Evolutionary conservation across 2,329 filamentous ascomycete genomes (phyloP).

Genomic region (Rutstroemia sp.): DNA sequence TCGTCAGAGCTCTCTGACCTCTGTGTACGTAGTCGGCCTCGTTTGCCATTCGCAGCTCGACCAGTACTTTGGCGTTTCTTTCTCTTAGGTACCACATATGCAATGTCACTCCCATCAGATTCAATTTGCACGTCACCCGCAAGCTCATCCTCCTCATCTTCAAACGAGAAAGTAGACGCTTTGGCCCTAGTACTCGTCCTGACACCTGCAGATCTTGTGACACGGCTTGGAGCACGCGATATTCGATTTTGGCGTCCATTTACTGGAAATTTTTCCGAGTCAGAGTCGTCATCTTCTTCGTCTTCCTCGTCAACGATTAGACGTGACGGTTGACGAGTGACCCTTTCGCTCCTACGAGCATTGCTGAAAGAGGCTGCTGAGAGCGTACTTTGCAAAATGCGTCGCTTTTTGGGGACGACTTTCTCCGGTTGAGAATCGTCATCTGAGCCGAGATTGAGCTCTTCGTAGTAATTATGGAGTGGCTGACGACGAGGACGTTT

Average conservation of each 20-base stretch:
- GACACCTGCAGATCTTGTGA: constrained; percentile 18
- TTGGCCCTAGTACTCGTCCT: constrained; percentile 6
- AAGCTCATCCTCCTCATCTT: constrained; percentile 22
- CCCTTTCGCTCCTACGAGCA: constrained; percentile 16
- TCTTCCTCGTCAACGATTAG: constrained; percentile 9
- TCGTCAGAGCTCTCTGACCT: constrained; percentile 11
- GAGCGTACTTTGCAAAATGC: constrained; percentile 16
- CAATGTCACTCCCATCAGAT: constrained; percentile 41
- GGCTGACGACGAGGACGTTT: constrained; percentile 21
- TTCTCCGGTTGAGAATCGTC: constrained; percentile 14
- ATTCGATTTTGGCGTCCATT: background rate
- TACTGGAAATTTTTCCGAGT: background rate
- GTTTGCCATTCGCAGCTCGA: constrained; percentile 5
- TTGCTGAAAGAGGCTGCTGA: constrained; percentile 13
- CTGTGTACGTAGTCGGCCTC: constrained; percentile 9
- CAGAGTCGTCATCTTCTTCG: constrained; percentile 6
- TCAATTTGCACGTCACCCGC: constrained; percentile 15
- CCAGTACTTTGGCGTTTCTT: constrained; percentile 9
- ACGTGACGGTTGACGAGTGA: constrained; percentile 13
- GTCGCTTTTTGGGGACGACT: constrained; percentile 18
- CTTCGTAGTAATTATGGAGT: constrained; percentile 16
- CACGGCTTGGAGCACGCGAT: constrained; percentile 12
- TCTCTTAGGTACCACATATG: constrained; percentile 40
- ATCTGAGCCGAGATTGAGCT: constrained; percentile 14
- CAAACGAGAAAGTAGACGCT: background rate